Percentiles rank a stretch among this genome's conserved stretches.
Conservation (phyloP, 768 basidiomycete genomes). For the Clavulina sp. region DNA sequence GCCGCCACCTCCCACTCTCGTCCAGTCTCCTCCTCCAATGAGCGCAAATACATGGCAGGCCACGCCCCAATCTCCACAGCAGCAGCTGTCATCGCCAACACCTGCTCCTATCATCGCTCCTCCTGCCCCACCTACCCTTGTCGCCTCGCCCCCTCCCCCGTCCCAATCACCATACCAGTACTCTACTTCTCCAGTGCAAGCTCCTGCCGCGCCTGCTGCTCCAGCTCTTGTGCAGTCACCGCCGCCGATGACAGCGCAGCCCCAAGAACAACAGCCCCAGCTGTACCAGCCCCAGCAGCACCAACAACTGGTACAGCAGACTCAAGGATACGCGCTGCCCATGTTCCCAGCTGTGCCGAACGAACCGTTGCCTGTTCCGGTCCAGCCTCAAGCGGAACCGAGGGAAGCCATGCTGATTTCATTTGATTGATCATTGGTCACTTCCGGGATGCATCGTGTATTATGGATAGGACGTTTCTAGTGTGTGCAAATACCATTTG, state of each 20-base stretch:
- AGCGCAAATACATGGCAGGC: too few species aligned
- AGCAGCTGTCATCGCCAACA: constrained; percentile 8
- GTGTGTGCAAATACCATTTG: too few species aligned
- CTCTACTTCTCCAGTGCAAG: background rate
- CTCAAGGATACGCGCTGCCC: constrained; percentile 1
- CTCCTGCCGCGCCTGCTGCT: background rate
- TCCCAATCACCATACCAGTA: constrained; percentile 4
- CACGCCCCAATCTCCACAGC: too few species aligned
- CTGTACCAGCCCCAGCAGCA: constrained; percentile 12
- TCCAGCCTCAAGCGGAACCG: constrained; percentile 1
- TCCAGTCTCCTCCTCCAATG: too few species aligned
- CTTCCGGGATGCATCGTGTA: too few species aligned
- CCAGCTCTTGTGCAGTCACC: background rate
- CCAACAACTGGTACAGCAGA: background rate
- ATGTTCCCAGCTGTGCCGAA: constrained; percentile 5
- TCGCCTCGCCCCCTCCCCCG: constrained; percentile 12
- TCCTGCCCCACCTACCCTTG: constrained; percentile 7
- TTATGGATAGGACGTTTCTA: too few species aligned
- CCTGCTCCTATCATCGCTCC: constrained; percentile 17
- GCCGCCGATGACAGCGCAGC: constrained; percentile 9
- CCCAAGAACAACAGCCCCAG: constrained; percentile 16
- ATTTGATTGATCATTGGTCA: constrained; percentile 7
- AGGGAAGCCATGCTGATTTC: constrained; percentile 12
- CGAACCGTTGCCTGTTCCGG: constrained; percentile 5
- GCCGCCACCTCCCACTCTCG: too few species aligned